A percentile compares a stretch with the other conserved stretches of the same genome.
phyloP scores from a whole-genome alignment of 768 basidiomycete species.

The Phallus indusiatus region DNA sequence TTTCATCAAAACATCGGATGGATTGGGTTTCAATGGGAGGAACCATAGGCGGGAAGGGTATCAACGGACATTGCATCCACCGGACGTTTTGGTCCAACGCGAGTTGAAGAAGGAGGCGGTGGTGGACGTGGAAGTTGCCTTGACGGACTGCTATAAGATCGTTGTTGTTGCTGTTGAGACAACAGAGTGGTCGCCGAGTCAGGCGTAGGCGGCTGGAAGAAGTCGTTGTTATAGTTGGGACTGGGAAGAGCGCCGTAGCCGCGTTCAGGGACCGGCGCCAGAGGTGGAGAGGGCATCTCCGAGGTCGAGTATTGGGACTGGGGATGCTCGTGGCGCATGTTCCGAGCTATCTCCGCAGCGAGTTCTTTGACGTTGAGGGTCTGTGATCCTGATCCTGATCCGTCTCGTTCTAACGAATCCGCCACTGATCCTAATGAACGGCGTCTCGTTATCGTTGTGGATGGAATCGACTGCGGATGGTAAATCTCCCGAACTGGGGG shows the following conservation, averaged over 20 bases:
- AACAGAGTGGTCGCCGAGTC: neutral
- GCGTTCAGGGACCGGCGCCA: neutral
- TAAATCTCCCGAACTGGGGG: neutral
- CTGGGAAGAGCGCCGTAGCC: neutral
- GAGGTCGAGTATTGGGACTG: neutral
- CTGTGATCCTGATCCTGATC: neutral
- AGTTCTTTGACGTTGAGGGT: constrained; percentile 4
- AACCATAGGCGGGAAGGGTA: constrained; percentile 4
- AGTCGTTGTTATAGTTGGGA: neutral
- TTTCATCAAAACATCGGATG: neutral
- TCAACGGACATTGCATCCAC: neutral
- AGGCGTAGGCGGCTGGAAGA: neutral
- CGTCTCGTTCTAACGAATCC: constrained; percentile 2
- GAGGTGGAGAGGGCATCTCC: neutral
- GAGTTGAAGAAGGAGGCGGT: neutral
- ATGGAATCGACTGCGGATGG: neutral
- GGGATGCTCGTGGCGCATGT: constrained; percentile 3
- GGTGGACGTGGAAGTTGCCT: constrained; percentile 3
- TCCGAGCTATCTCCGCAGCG: constrained; percentile 6
- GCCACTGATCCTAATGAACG: neutral
- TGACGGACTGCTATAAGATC: neutral
- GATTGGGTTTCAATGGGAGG: neutral
- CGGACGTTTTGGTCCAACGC: neutral
- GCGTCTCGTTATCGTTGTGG: neutral
- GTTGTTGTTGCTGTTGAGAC: neutral